Evolutionary conservation across 306 rosid genomes (phyloP).

Genomic region (Acacia melanoxylon): DNA sequence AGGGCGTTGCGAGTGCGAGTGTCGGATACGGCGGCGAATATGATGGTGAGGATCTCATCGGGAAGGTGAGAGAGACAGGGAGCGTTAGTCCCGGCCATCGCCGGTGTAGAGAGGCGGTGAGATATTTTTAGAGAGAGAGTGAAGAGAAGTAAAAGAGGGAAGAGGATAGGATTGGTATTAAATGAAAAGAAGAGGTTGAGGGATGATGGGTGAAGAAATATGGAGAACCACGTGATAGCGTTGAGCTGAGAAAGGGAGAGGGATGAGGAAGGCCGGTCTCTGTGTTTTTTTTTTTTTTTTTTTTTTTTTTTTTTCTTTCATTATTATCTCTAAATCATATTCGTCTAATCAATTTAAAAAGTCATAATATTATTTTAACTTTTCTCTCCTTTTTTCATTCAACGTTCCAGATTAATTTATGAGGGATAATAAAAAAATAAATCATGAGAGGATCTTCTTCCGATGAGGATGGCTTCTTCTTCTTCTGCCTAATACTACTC

Average conservation of each 20-base stretch:
- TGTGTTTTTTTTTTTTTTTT: too few species aligned
- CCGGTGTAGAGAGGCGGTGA: background rate
- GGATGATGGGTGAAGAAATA: background rate
- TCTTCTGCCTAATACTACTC: background rate
- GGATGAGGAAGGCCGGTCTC: too few species aligned
- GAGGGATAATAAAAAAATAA: too few species aligned
- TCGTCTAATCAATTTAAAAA: too few species aligned
- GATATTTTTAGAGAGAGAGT: background rate
- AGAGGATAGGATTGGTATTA: constrained; percentile 7
- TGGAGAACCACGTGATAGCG: constrained; percentile 49
- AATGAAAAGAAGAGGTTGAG: background rate
- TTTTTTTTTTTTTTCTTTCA: too few species aligned
- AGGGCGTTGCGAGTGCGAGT: constrained; percentile 71
- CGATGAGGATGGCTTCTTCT: too few species aligned
- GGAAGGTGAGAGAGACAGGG: constrained; percentile 58
- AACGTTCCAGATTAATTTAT: too few species aligned
- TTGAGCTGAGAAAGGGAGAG: background rate
- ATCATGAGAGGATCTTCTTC: too few species aligned
- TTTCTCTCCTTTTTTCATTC: too few species aligned
- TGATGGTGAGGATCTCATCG: constrained; percentile 59
- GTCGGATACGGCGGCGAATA: constrained; percentile 51
- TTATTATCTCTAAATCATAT: too few species aligned
- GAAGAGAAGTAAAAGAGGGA: background rate
- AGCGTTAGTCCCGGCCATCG: constrained; percentile 26
- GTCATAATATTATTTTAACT: too few species aligned